Percentiles rank a stretch among this genome's conserved stretches.
These are phyloP conservation scores for Clonostachys solani DNA, from an alignment of 2,329 filamentous ascomycete genomes.

Conservation along the genomic window DNA sequence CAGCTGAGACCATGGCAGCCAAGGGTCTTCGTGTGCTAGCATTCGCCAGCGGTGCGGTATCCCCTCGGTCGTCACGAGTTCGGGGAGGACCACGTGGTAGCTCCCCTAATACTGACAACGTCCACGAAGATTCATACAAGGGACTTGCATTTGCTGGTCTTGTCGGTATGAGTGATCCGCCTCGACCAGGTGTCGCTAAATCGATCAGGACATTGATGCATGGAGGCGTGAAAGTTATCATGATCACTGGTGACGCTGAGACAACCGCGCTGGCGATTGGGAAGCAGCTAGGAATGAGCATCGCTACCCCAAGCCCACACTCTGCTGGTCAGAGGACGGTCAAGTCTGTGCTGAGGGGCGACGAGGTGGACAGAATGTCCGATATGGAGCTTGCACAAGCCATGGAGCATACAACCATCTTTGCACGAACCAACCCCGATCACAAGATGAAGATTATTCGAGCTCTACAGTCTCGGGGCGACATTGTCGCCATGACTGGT, in stretches of 20 bases:
- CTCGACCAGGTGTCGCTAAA: conserved; percentile 81
- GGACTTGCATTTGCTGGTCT: conserved; percentile 86
- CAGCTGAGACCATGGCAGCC: conserved; percentile 81
- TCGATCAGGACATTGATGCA: conserved; percentile 88
- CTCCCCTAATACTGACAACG: conserved; percentile 7
- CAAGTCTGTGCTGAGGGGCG: conserved; percentile 74
- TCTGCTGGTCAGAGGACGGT: conserved; percentile 53
- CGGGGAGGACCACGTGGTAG: conserved; percentile 22
- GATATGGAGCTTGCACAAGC: conserved; percentile 79
- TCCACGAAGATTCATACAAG: conserved; percentile 69
- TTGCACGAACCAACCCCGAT: conserved; percentile 92
- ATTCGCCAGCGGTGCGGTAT: conserved; percentile 79
- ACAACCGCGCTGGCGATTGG: conserved; percentile 93
- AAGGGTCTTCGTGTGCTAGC: conserved; percentile 88
- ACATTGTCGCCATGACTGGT: conserved; percentile 98
- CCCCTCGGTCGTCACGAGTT: conserved; percentile 25
- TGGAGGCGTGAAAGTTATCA: conserved; percentile 93
- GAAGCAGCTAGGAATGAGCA: conserved; percentile 89
- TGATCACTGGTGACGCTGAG: conserved; percentile 98
- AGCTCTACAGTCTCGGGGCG: conserved; percentile 85
- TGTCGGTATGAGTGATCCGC: conserved; percentile 96
- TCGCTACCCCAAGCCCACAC: conserved; percentile 52
- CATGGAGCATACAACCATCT: conserved; percentile 87
- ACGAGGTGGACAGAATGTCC: conserved; percentile 90
- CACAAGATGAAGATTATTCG: conserved; percentile 97